These are phyloP conservation scores for Macadamia integrifolia DNA, from an alignment of 164 flowering plant genomes.

Conservation along the genomic window DNA sequence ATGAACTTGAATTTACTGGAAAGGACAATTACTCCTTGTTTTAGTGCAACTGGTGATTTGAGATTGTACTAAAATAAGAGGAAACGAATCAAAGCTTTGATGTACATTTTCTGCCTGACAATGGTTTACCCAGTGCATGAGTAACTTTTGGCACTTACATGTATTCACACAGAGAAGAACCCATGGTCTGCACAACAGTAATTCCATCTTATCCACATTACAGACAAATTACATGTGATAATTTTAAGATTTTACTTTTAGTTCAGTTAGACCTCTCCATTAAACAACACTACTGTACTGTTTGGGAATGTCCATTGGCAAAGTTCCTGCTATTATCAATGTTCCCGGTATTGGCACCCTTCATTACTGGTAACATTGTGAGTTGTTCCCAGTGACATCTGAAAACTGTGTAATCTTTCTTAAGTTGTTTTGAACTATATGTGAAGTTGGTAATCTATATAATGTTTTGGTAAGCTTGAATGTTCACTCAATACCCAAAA, in stretches of 20 bases:
- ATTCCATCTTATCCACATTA: neutral
- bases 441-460: neutral
- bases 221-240: neutral
- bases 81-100: neutral
- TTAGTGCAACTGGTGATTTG: no score
- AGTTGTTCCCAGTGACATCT: no score
- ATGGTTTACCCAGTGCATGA: neutral
- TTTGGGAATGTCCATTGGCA: neutral
- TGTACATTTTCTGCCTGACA: neutral
- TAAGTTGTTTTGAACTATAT: neutral
- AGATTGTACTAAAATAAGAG: neutral
- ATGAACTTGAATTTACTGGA: no score
- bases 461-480: no score
- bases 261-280: neutral
- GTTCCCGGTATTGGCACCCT: neutral
- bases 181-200: neutral
- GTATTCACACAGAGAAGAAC: neutral
- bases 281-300: neutral
- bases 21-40: no score
- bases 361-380: no score
- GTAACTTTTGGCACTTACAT: neutral
- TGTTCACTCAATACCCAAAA: neutral
- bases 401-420: neutral
- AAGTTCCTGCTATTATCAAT: neutral
- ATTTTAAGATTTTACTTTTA: neutral